Evolutionary conservation across 2,329 filamentous ascomycete species (phyloP), one percentile per base, ranked within the genome.

Genomic region (Aspergillus sp.): DNA sequence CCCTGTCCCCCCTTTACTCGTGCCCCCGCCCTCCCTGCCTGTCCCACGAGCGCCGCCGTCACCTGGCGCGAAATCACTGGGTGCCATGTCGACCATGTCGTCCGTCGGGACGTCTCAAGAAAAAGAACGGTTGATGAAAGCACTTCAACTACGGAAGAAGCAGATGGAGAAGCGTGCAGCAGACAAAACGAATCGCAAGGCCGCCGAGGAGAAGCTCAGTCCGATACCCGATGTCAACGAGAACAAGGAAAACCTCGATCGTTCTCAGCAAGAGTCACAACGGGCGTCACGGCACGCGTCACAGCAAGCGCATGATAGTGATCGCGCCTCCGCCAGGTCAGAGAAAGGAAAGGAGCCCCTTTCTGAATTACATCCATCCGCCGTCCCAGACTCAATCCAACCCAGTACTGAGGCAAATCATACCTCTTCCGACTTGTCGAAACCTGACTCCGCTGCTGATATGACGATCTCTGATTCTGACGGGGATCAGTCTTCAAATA

Each of bases 91-190:
- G 50, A 67, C 64, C 45, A 41, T 61, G 41, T 53, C 51, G 50
- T 67, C 58, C 48, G 68, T 56, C 8, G 63, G 66, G n/a, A 81
- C 93, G 49, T 86, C 85, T 1, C 84, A 85, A 1, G 91, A 98
- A 58, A 96, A 93, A 64, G 78, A 84, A 39, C 74, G 91, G 34
- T 67, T 98, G 41, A 88, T 94, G 84, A 95, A 93, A 64, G 91
- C 91, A 5, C 72, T 95, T 63, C 83, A 95, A 58, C 61, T 95
- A 45, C 75, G 89, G 32, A 91, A 93, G 60, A 86, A 82, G 61
- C 86, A 86, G 57, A 78, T 80, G 53, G 57, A 53, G 24, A 59
- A 55, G 37, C 52, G 53, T 20, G 57, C 53, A 7, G 45, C 47
- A 26, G 41, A 53, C 13, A 53, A 52, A 35, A 51, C 47, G 30